Percentiles rank a stretch among this genome's conserved stretches.
Evolutionary conservation across 176 grass and related monocot genomes (phyloP).

Genomic region (Ananas comosus): DNA sequence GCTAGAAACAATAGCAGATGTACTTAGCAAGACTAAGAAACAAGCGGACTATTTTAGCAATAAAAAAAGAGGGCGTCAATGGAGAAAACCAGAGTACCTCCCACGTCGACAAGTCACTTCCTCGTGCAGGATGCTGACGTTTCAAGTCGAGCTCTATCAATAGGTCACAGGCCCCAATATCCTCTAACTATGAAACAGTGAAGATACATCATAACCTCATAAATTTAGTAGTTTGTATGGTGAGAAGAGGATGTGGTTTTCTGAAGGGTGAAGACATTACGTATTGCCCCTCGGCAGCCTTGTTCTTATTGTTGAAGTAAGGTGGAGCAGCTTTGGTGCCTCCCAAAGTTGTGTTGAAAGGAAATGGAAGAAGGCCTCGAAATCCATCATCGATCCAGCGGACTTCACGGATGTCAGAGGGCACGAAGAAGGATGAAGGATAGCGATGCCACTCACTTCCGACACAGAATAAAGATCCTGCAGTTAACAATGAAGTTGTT

Average conservation of each 20-base stretch:
- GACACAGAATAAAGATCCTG: slow-evolving; percentile 70
- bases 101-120: slow-evolving; percentile 68
- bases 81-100: slow-evolving; percentile 47
- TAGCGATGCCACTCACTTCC: slow-evolving; percentile 97
- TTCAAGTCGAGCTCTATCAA: slow-evolving; percentile 84
- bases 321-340: slow-evolving; percentile 70
- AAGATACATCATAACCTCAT: background rate
- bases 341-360: slow-evolving; percentile 89
- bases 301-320: slow-evolving; percentile 88
- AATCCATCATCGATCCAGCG: slow-evolving; percentile 96
- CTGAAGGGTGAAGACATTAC: slow-evolving; percentile 31
- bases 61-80: background rate
- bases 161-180: slow-evolving; percentile 59
- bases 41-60: too few species aligned
- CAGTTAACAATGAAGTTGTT: slow-evolving; percentile 9
- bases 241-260: background rate
- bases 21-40: too few species aligned
- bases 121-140: slow-evolving; percentile 67
- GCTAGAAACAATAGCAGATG: too few species aligned
- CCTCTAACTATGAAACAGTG: slow-evolving; percentile 40
- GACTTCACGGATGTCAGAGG: slow-evolving; percentile 78
- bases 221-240: background rate
- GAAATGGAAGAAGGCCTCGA: slow-evolving; percentile 79
- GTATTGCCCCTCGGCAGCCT: slow-evolving; percentile 75
- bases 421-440: slow-evolving; percentile 89